phyloP scores from a whole-genome alignment of 2,329 filamentous ascomycete genomes.

The Talaromyces sp. region DNA sequence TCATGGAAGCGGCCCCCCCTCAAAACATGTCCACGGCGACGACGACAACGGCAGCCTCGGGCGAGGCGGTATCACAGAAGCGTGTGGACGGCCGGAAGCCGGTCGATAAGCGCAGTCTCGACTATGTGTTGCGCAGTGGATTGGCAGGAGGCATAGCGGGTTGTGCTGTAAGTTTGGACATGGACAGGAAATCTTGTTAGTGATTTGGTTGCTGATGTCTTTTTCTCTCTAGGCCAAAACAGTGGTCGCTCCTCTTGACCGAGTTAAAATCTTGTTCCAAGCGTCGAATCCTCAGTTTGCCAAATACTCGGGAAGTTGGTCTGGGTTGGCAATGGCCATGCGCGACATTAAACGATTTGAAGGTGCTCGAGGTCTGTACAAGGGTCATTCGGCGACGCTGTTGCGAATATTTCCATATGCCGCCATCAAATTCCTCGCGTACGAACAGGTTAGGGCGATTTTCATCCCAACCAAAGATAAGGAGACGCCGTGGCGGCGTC shows the following conservation, averaged over 20 bases:
- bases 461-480: slow-evolving; percentile 67
- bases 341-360: slow-evolving; percentile 74
- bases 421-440: slow-evolving; percentile 95
- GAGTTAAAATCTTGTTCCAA: slow-evolving; percentile 98
- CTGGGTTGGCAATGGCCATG: slow-evolving; percentile 75
- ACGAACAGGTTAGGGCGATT: slow-evolving; percentile 84
- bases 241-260: slow-evolving; percentile 87
- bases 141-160: slow-evolving; percentile 86
- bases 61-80: slow-evolving; percentile 14
- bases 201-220: neutral
- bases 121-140: slow-evolving; percentile 79
- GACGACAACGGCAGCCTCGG: slow-evolving; percentile 1
- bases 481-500: slow-evolving; percentile 73
- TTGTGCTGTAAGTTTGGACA: slow-evolving; percentile 65
- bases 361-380: slow-evolving; percentile 73
- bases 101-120: slow-evolving; percentile 66
- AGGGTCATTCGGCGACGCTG: slow-evolving; percentile 89
- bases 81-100: slow-evolving; percentile 28
- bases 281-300: slow-evolving; percentile 88
- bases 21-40: slow-evolving; percentile 13
- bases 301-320: slow-evolving; percentile 88
- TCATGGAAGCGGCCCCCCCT: slow-evolving; percentile 26
- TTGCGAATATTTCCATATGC: slow-evolving; percentile 96
- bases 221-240: slow-evolving; percentile 70
- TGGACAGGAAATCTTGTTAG: neutral